Conservation (phyloP, 2,329 filamentous ascomycete species). For the Plectosphaerella plurivora region DNA sequence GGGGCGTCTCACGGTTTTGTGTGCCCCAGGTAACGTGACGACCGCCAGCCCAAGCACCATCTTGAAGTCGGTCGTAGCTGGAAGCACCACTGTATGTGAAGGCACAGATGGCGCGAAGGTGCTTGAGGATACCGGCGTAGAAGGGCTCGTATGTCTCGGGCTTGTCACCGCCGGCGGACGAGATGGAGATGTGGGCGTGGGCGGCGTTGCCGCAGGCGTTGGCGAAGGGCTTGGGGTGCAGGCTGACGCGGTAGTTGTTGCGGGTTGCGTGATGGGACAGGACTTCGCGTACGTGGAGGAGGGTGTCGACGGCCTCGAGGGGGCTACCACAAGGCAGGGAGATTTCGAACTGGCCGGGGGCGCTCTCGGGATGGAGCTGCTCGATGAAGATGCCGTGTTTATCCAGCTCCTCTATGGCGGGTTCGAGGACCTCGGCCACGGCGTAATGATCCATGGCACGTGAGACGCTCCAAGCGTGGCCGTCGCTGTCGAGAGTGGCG, state of each 20-base stretch:
- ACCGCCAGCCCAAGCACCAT: constrained; percentile 74
- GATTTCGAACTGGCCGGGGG: constrained; percentile 73
- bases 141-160: constrained; percentile 55
- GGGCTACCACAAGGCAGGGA: constrained; percentile 60
- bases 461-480: constrained; percentile 68
- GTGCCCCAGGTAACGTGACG: constrained; percentile 77
- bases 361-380: constrained; percentile 71
- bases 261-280: constrained; percentile 60
- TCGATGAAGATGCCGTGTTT: constrained; percentile 62
- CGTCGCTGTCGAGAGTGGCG: constrained; percentile 46
- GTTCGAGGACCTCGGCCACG: constrained; percentile 55
- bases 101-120: constrained; percentile 62
- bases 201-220: constrained; percentile 57
- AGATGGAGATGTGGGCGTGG: constrained; percentile 67
- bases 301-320: constrained; percentile 63
- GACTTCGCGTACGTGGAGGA: constrained; percentile 67
- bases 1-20: constrained; percentile 72
- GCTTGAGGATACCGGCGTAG: constrained; percentile 65
- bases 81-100: constrained; percentile 62
- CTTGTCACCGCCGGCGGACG: constrained; percentile 33
- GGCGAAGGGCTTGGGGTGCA: constrained; percentile 67
- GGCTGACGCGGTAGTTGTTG: constrained; percentile 61
- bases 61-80: constrained; percentile 64
- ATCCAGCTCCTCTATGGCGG: constrained; percentile 58
- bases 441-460: constrained; percentile 56